phyloP scores from a whole-genome alignment of 805 yeast species.

The Zygosaccharomyces bailii region DNA sequence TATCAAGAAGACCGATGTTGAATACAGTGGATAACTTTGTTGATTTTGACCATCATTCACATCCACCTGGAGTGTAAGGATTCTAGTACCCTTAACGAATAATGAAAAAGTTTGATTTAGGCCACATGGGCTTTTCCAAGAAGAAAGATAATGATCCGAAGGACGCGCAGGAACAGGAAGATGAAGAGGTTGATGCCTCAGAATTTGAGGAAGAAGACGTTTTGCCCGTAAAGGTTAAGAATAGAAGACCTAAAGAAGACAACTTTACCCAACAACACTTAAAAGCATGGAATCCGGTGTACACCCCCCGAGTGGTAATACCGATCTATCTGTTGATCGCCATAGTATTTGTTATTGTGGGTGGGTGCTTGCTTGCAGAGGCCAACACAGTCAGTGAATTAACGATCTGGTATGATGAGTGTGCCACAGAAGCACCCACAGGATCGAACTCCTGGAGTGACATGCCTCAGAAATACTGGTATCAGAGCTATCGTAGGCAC shows the following conservation, averaged over 20 bases:
- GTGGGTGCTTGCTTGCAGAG: conserved; percentile 75
- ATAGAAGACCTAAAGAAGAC: conserved; percentile 67
- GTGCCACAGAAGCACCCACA: conserved; percentile 52
- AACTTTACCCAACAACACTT: conserved; percentile 68
- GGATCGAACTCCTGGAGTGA: conserved; percentile 37
- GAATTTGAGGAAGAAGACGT: conserved; percentile 40
- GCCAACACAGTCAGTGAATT: conserved; percentile 69
- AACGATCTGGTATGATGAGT: conserved; percentile 69
- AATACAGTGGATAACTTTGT: too few species aligned
- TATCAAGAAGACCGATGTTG: too few species aligned
- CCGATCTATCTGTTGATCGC: conserved; percentile 75
- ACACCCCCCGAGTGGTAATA: conserved; percentile 84
- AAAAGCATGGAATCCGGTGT: conserved; percentile 67
- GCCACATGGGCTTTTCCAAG: conserved; percentile 32
- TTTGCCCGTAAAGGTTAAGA: conserved; percentile 42
- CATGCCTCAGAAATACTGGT: conserved; percentile 57
- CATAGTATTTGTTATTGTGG: conserved; percentile 83
- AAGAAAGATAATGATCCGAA: conserved; percentile 26
- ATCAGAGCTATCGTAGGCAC: conserved; percentile 52
- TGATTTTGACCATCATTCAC: background rate
- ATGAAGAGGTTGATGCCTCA: conserved; percentile 34
- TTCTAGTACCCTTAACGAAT: background rate
- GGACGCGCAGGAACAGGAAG: conserved; percentile 14
- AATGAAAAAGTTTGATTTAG: conserved; percentile 30
- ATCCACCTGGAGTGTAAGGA: background rate